phyloP scores from a whole-genome alignment of 805 yeast genomes.

The Metschnikowia henanensis region DNA sequence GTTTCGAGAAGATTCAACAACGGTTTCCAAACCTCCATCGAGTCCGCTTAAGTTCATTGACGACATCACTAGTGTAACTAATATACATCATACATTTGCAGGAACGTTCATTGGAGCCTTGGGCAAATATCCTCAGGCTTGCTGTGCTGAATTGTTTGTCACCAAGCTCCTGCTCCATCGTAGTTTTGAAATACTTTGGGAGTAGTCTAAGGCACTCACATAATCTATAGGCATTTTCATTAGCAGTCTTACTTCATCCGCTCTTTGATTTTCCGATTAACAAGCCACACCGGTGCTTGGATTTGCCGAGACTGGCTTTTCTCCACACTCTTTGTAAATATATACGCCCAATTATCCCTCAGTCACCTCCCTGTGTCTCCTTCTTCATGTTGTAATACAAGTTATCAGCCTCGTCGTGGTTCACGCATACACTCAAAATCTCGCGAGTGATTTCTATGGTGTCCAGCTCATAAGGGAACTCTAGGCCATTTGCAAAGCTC shows the following conservation, averaged over 20 bases:
- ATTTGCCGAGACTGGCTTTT: no score
- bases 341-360: no score
- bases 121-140: no score
- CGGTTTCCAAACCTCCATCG: slow-evolving; percentile 92
- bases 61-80: slow-evolving; percentile 16
- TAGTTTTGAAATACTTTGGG: no score
- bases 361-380: slow-evolving; percentile 16
- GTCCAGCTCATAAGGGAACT: slow-evolving; percentile 59
- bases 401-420: slow-evolving; percentile 79
- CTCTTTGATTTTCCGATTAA: no score
- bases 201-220: no score
- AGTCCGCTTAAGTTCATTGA: slow-evolving; percentile 48
- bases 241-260: no score
- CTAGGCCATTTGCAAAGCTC: slow-evolving; percentile 56
- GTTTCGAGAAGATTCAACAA: slow-evolving; percentile 98
- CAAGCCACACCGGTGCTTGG: no score
- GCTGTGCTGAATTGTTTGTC: no score
- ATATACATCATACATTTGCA: slow-evolving; percentile 17
- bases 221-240: no score
- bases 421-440: slow-evolving; percentile 63
- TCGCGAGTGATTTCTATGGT: slow-evolving; percentile 70
- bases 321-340: no score
- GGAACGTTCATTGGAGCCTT: neutral
- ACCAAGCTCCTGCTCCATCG: neutral
- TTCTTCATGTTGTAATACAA: slow-evolving; percentile 65